Percentiles rank a stretch among this genome's conserved stretches.
These are phyloP conservation scores for Pouteria campechiana DNA, from an alignment of 179 eudicot genomes.

Conservation along the genomic window DNA sequence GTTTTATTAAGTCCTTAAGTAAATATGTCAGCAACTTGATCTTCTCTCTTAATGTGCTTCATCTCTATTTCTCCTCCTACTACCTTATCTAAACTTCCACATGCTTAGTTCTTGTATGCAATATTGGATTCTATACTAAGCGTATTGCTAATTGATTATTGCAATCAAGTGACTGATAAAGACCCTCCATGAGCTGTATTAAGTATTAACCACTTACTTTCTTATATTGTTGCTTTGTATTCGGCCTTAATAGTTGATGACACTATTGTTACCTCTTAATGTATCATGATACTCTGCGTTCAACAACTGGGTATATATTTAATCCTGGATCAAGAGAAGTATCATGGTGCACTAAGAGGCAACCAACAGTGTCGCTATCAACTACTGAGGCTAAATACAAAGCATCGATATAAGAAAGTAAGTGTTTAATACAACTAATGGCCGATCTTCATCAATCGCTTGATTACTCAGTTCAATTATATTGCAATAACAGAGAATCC, in stretches of 20 bases:
- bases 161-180: background rate
- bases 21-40: constrained; percentile 4
- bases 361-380: no score
- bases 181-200: background rate
- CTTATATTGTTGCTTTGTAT: background rate
- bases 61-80: constrained; percentile 5
- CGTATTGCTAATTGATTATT: constrained; percentile 1
- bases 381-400: background rate
- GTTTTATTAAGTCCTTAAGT: no score
- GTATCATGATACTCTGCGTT: no score
- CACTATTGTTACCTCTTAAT: no score
- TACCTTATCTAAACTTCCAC: constrained; percentile 7
- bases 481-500: constrained; percentile 5
- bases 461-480: background rate
- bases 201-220: constrained; percentile 1
- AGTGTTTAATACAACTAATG: background rate
- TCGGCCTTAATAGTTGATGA: constrained; percentile 1
- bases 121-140: constrained; percentile 1
- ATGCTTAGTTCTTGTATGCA: constrained; percentile 7
- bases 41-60: background rate
- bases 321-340: background rate
- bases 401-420: constrained; percentile 1
- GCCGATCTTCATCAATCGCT: background rate
- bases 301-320: no score
- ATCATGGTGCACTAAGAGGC: background rate